Conservation (phyloP, 2,329 filamentous ascomycete species). For the Apiospora sp. region DNA sequence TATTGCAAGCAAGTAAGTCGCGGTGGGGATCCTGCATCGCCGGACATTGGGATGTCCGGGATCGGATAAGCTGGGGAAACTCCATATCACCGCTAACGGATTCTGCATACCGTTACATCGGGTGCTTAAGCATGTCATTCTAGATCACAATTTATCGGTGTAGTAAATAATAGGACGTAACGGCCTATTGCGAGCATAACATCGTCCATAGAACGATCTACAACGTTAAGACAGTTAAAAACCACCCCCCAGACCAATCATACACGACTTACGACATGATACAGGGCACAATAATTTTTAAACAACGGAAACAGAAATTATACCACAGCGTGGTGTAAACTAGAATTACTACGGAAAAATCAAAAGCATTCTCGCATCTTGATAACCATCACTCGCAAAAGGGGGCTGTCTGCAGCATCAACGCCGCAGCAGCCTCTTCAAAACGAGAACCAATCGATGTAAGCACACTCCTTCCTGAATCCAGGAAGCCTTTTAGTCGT, state of each 20-base stretch:
- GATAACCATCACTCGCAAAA: background rate
- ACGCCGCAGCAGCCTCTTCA: background rate
- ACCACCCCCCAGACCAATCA: no score
- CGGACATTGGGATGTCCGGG: constrained; percentile 3
- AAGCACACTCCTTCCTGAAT: background rate
- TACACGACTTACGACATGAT: no score
- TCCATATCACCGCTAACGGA: background rate
- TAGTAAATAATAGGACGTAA: background rate
- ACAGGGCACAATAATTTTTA: no score
- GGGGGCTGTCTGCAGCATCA: background rate
- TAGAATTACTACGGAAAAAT: constrained; percentile 19
- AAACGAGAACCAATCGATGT: background rate
- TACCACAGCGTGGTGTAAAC: background rate
- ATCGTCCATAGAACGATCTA: no score
- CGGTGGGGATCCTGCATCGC: background rate
- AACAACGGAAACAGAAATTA: background rate
- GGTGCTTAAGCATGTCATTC: background rate
- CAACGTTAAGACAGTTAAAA: no score
- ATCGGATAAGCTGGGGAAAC: background rate
- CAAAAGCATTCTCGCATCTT: background rate
- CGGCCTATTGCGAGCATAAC: no score
- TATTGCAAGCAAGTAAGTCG: background rate
- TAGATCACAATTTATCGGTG: background rate
- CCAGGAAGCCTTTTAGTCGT: background rate
- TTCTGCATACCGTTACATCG: background rate